Conservation (phyloP, 2,329 filamentous ascomycete genomes). For the Pseudogymnoascus sp. region DNA sequence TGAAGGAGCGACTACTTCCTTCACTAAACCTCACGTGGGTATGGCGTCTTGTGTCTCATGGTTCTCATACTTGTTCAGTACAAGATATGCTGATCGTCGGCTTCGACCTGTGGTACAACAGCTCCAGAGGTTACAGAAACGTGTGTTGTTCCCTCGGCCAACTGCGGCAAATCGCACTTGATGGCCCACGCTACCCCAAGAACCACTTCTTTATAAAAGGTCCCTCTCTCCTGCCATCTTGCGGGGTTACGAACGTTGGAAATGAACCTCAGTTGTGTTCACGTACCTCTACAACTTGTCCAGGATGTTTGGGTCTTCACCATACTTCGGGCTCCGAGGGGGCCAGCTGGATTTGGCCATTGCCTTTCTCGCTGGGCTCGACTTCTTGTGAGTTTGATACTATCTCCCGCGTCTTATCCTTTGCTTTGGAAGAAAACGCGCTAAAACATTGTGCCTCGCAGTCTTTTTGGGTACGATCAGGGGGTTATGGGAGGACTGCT, state of each 20-base stretch:
- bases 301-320: constrained; percentile 20
- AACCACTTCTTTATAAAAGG: constrained; percentile 2
- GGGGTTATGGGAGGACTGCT: constrained; percentile 68
- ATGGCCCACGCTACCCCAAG: neutral
- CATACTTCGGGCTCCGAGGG: constrained; percentile 61
- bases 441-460: constrained; percentile 14
- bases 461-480: constrained; percentile 55
- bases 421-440: constrained; percentile 37
- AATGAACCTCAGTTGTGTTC: neutral
- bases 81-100: neutral
- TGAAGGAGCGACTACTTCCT: neutral
- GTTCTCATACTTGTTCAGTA: neutral
- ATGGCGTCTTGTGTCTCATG: neutral
- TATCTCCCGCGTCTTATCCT: constrained; percentile 29
- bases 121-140: neutral
- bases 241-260: neutral
- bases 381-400: constrained; percentile 52
- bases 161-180: neutral
- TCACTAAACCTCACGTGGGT: neutral
- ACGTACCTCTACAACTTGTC: neutral
- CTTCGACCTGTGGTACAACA: neutral
- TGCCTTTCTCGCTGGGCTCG: constrained; percentile 63
- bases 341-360: constrained; percentile 60
- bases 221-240: neutral
- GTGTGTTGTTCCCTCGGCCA: neutral